phyloP scores from a whole-genome alignment of 257 asterid species.

The Thymus mandschuricus region DNA sequence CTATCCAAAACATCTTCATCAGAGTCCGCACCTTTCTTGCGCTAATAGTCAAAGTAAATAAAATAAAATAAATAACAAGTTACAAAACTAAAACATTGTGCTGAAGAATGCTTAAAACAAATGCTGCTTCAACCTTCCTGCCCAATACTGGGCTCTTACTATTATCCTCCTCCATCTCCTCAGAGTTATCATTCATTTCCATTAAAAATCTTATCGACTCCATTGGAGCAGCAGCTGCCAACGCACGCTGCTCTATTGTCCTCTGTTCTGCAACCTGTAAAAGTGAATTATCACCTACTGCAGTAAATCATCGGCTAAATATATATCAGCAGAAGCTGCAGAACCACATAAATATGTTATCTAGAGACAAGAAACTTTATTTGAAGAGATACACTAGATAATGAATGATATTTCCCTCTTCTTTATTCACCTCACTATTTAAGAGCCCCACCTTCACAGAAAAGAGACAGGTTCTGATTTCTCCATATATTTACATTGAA shows the following conservation, averaged over 20 bases:
- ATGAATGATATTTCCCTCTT: too few species aligned
- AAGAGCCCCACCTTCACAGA: too few species aligned
- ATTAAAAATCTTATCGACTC: slow-evolving; percentile 74
- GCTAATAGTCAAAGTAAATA: slow-evolving; percentile 44
- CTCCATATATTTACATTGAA: background rate
- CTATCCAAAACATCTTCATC: slow-evolving; percentile 50
- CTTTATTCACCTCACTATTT: too few species aligned
- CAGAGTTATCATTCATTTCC: slow-evolving; percentile 55
- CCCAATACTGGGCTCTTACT: slow-evolving; percentile 37
- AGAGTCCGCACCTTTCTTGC: slow-evolving; percentile 53
- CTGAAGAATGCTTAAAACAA: slow-evolving; percentile 24
- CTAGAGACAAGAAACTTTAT: too few species aligned
- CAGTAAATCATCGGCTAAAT: slow-evolving; percentile 13
- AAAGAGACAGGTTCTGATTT: background rate
- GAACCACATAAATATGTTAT: background rate
- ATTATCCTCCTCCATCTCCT: slow-evolving; percentile 41
- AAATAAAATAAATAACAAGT: slow-evolving; percentile 9
- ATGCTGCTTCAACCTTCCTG: slow-evolving; percentile 61
- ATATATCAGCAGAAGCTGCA: background rate
- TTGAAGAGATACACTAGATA: too few species aligned
- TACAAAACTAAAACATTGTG: slow-evolving; percentile 30
- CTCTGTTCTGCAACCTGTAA: slow-evolving; percentile 13
- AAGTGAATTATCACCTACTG: slow-evolving; percentile 1
- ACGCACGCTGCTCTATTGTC: slow-evolving; percentile 62
- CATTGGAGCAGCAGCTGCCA: slow-evolving; percentile 80